Conservation (phyloP, 306 rosid species). For the Lathyrus tuberosus region DNA sequence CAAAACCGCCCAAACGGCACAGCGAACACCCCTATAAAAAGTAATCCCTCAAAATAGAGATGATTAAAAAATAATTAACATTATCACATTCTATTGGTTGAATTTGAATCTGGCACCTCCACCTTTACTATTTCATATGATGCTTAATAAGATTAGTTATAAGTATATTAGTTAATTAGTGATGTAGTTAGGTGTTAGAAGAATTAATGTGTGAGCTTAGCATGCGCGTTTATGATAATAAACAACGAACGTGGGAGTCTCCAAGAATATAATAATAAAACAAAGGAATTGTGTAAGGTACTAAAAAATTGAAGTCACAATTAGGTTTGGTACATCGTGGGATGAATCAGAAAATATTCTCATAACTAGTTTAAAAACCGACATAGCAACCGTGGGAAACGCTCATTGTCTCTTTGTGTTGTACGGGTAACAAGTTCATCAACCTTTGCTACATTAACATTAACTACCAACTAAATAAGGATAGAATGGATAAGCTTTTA, state of each 20-base stretch:
- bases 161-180: conserved; percentile 34
- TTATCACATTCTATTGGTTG: too few relatives aligned
- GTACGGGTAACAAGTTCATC: conserved; percentile 20
- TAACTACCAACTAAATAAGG: not conserved
- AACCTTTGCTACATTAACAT: conserved; percentile 4
- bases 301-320: conserved; percentile 39
- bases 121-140: too few relatives aligned
- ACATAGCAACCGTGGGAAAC: conserved; percentile 61
- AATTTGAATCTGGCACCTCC: too few relatives aligned
- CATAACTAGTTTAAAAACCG: conserved; percentile 39
- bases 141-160: conserved; percentile 42
- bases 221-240: conserved; percentile 45
- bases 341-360: conserved; percentile 49
- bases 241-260: conserved; percentile 70
- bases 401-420: conserved; percentile 53
- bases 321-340: conserved; percentile 73
- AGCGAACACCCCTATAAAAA: too few relatives aligned
- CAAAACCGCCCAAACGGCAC: too few relatives aligned
- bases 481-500: not conserved
- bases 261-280: conserved; percentile 40
- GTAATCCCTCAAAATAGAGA: too few relatives aligned
- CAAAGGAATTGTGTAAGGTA: conserved; percentile 42
- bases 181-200: conserved; percentile 45
- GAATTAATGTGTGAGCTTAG: conserved; percentile 16
- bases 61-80: too few relatives aligned